These are phyloP conservation scores for Novymonas esmeraldas DNA, from an alignment of 208 protist species.

Conservation along the genomic window DNA sequence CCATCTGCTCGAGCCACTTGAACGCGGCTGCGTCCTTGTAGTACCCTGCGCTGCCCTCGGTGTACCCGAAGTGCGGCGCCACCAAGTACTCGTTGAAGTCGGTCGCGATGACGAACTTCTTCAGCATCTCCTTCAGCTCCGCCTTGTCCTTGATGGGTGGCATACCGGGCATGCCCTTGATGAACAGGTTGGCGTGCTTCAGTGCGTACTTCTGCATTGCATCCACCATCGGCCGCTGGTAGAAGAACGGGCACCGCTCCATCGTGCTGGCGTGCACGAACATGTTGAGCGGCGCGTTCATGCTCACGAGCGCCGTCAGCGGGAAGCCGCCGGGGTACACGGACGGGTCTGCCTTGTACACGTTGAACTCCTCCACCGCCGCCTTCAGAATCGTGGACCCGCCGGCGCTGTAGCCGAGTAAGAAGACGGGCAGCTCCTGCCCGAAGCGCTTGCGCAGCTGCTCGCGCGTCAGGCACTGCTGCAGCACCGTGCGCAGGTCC, in stretches of 20 bases:
- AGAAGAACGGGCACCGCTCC: slow-evolving; percentile 29
- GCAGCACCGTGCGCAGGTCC: slow-evolving; percentile 39
- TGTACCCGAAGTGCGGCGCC: slow-evolving; percentile 57
- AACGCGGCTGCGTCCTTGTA: slow-evolving; percentile 42
- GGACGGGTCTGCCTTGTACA: slow-evolving; percentile 15
- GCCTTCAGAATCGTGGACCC: slow-evolving; percentile 38
- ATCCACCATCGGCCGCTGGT: slow-evolving; percentile 36
- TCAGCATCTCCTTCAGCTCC: slow-evolving; percentile 16
- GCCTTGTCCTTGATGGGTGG: slow-evolving; percentile 24
- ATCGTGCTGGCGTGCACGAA: slow-evolving; percentile 30
- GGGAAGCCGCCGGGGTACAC: slow-evolving; percentile 33
- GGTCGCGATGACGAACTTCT: slow-evolving; percentile 21
- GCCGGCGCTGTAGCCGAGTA: slow-evolving; percentile 57
- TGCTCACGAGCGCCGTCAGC: slow-evolving; percentile 25
- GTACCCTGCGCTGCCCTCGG: slow-evolving; percentile 35
- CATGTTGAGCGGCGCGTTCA: slow-evolving; percentile 62
- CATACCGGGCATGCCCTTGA: slow-evolving; percentile 26
- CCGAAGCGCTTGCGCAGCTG: slow-evolving; percentile 29
- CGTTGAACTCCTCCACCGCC: slow-evolving; percentile 43
- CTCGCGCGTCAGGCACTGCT: slow-evolving; percentile 24
- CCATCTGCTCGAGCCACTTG: slow-evolving; percentile 36
- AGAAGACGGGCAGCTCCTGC: slow-evolving; percentile 33
- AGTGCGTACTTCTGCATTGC: slow-evolving; percentile 37
- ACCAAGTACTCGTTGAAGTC: slow-evolving; percentile 55
- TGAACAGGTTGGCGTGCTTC: slow-evolving; percentile 38